A percentile compares a stretch with the other conserved stretches of the same genome.
Conservation (phyloP, 2,329 filamentous ascomycete genomes). For the Penicillium hesseltinei region DNA sequence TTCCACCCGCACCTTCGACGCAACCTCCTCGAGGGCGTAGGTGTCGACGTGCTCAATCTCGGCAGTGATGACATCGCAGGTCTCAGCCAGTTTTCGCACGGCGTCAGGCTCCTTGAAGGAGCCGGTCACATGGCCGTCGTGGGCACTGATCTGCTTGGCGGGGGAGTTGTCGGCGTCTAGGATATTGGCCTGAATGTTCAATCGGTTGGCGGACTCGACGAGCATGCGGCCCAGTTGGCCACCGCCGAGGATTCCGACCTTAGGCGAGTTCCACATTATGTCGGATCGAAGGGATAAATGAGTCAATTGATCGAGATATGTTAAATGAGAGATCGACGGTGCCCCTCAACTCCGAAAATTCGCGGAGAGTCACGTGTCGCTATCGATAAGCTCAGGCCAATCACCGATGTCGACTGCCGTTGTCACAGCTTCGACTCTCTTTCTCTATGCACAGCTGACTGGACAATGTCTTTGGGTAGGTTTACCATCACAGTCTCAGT, state of each 20-base stretch:
- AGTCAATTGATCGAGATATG: constrained; percentile 3
- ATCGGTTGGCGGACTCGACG: constrained; percentile 75
- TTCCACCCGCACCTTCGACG: constrained; percentile 66
- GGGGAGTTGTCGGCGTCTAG: constrained; percentile 75
- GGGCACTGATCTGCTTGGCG: constrained; percentile 80
- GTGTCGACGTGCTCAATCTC: constrained; percentile 96
- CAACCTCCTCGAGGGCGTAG: constrained; percentile 79
- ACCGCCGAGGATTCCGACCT: constrained; percentile 55
- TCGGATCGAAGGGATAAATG: constrained; percentile 6
- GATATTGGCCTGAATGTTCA: constrained; percentile 76
- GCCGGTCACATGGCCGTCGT: constrained; percentile 71
- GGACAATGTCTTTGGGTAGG: constrained; percentile 36
- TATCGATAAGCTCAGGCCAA: constrained; percentile 27
- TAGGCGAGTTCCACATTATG: constrained; percentile 42
- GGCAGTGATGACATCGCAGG: constrained; percentile 79
- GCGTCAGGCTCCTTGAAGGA: constrained; percentile 82
- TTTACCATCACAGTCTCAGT: constrained; percentile 1
- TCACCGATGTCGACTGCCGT: constrained; percentile 11
- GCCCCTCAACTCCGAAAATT: constrained; percentile 27
- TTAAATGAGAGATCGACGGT: constrained; percentile 14
- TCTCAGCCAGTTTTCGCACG: constrained; percentile 73
- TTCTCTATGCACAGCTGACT: constrained; percentile 13
- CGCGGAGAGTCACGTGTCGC: constrained; percentile 21
- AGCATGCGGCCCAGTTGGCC: constrained; percentile 92
- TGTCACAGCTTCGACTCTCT: constrained; percentile 17